These are phyloP conservation scores for Penicillium sp. DNA, from an alignment of 2,329 filamentous ascomycete species.

Conservation along the genomic window DNA sequence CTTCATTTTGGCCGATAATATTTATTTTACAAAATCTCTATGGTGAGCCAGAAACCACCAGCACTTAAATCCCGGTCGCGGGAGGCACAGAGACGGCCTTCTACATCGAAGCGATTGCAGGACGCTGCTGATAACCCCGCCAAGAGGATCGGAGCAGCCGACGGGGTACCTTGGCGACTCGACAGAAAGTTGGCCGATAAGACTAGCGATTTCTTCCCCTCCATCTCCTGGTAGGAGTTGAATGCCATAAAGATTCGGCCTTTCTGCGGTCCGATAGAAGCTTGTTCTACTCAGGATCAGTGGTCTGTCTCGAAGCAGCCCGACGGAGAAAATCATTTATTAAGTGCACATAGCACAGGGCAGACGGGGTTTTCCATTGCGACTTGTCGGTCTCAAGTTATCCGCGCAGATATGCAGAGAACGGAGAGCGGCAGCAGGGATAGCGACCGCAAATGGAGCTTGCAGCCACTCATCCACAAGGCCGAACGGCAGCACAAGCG, in stretches of 20 bases:
- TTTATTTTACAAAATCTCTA: too few relatives aligned
- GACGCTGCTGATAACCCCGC: background rate
- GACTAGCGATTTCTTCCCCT: constrained; percentile 6
- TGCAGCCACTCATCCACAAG: constrained; percentile 36
- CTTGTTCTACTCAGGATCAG: background rate
- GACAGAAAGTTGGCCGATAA: constrained; percentile 16
- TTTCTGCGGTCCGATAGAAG: background rate
- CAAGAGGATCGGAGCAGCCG: constrained; percentile 5
- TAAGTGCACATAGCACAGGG: background rate
- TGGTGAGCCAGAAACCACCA: background rate
- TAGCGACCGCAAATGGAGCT: constrained; percentile 31
- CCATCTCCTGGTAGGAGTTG: background rate
- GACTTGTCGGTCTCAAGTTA: background rate
- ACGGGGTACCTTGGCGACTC: constrained; percentile 12
- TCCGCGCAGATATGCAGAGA: constrained; percentile 3
- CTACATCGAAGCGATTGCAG: background rate
- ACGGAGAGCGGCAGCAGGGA: constrained; percentile 4
- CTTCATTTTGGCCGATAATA: background rate
- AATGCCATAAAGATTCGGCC: background rate
- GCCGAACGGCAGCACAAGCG: constrained; percentile 53
- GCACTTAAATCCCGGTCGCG: too few relatives aligned
- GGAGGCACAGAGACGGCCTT: too few relatives aligned
- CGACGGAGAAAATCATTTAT: background rate
- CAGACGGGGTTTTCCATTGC: background rate
- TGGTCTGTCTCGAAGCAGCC: background rate